These are phyloP conservation scores for Spathaspora arborariae DNA, from an alignment of 805 yeast species.

Conservation along the genomic window DNA sequence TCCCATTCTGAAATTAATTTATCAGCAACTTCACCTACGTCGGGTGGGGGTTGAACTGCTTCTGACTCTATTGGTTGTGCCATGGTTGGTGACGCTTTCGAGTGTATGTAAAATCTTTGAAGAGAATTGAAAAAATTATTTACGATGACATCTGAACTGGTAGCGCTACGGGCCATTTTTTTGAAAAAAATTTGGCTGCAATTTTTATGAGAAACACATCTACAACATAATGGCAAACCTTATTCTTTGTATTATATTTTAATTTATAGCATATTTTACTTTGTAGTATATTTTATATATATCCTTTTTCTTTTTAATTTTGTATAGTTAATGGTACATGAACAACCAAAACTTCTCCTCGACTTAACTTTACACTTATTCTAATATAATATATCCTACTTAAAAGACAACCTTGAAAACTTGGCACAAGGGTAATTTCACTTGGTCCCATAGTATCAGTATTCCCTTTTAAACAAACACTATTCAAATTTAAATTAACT, in stretches of 20 bases:
- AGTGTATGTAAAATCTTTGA: background rate
- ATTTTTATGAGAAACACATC: background rate
- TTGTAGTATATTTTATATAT: too few species aligned
- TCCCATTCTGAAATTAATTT: slow-evolving; percentile 40
- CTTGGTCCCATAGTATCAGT: slow-evolving; percentile 21
- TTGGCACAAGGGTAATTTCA: slow-evolving; percentile 34
- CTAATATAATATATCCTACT: slow-evolving; percentile 35
- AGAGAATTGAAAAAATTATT: background rate
- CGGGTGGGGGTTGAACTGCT: background rate
- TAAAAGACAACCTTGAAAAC: slow-evolving; percentile 34
- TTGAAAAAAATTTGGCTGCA: background rate
- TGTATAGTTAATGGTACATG: slow-evolving; percentile 36
- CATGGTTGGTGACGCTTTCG: background rate
- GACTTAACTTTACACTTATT: slow-evolving; percentile 23
- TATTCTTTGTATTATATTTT: background rate
- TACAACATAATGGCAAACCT: background rate
- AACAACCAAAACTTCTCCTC: slow-evolving; percentile 27
- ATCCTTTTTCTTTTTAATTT: slow-evolving; percentile 9
- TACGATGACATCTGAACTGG: background rate
- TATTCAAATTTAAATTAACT: slow-evolving; percentile 23
- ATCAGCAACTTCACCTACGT: slow-evolving; percentile 9
- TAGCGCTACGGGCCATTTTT: background rate
- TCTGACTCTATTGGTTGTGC: background rate
- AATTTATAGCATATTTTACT: too few species aligned
- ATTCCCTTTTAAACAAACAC: slow-evolving; percentile 26